Evolutionary conservation across 164 flowering plant genomes (phyloP), one percentile per base, ranked within the genome.

Genomic region (Nymphaea thermarum): DNA sequence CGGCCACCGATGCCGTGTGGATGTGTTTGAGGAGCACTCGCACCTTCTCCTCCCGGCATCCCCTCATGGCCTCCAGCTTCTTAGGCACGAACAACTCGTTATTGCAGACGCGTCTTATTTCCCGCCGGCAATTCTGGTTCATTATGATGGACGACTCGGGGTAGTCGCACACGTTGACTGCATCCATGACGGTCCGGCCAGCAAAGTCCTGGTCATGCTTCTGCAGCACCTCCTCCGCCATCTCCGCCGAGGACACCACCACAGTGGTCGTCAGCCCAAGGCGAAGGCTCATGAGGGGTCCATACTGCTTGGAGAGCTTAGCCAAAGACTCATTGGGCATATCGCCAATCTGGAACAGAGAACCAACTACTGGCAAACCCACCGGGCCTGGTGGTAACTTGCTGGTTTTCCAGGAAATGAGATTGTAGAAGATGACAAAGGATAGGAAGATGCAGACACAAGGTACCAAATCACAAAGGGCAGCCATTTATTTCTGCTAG

Each of bases 151-250:
- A 5, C 36, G 61, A 7, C 42, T 18, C 43, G 43, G 17, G 42
- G 6, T 61, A n/a, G 53, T 44, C 3, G 5, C 15, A 51, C 5
- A 63, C 77, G 12, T 44, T 53, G 8, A 25, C 36, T 25, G 77
- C 65, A 17, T 76, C 73, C 1, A 45, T 65, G 4, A 67, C 16
- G 2, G 45, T 15, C 16, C 81, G 42, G 41, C 47, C 62, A 2
- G 79, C 70, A 12, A 72, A 70, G 43, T 66, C 47, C 3, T 55
- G 66, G 43, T 75, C 78, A 6, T 75, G 41, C 36, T 61, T 70
- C 43, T 71, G 81, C 42, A 79, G 76, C 42, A 77, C 70, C 61
- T 79, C 71, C 62, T 68, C 74, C 41, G 79, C 81, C 60, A 67
- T 51, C 25, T 43, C n/a, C 1, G 79, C 36, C 2, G 77, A 74